Evolutionary conservation across 768 basidiomycete species (phyloP).

Genomic region (Mycena olivaceomarginata): DNA sequence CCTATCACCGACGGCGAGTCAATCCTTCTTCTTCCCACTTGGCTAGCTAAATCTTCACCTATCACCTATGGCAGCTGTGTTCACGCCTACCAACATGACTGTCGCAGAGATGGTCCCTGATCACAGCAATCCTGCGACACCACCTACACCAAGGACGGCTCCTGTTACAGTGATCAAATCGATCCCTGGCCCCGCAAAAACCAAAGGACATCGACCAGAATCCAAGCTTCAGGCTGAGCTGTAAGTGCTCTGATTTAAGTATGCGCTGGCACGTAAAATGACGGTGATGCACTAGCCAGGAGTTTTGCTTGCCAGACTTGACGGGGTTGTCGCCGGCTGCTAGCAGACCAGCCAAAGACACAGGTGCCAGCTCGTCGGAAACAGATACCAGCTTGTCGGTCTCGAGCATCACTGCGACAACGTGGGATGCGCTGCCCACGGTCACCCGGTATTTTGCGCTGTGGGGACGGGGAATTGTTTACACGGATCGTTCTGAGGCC

Average conservation of each 20-base stretch:
- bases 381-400: too few species aligned
- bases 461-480: not conserved
- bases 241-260: not conserved
- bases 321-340: not conserved
- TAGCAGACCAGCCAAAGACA: too few species aligned
- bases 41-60: too few species aligned
- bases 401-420: not conserved
- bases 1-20: too few species aligned
- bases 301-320: not conserved
- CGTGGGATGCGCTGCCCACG: not conserved
- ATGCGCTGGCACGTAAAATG: too few species aligned
- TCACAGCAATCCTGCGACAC: not conserved
- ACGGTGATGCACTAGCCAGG: not conserved
- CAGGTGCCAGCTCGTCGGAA: too few species aligned
- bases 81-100: not conserved
- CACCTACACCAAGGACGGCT: not conserved
- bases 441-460: not conserved
- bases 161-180: too few species aligned
- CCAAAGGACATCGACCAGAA: not conserved
- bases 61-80: too few species aligned
- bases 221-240: not conserved
- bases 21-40: too few species aligned
- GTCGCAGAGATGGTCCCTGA: slow-evolving; percentile 13
- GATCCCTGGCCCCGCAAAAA: not conserved
- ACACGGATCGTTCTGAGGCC: not conserved